These are phyloP conservation scores for Crassisporium funariophilum DNA, from an alignment of 768 basidiomycete species.

Conservation along the genomic window DNA sequence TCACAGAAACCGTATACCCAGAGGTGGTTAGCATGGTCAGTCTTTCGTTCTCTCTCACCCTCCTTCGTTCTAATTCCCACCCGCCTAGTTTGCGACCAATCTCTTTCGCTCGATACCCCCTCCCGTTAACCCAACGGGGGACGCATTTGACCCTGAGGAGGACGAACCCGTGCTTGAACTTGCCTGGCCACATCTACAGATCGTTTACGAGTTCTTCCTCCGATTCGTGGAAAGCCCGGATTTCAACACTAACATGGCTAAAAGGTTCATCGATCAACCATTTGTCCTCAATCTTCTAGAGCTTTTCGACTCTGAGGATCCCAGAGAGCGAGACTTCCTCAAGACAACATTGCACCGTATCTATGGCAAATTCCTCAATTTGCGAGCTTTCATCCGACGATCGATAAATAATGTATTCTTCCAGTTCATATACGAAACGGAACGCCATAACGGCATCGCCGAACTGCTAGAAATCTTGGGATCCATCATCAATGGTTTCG, in stretches of 20 bases:
- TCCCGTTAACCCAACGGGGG: conserved; percentile 96
- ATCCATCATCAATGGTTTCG: conserved; percentile 99
- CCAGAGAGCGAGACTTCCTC: conserved; percentile 97
- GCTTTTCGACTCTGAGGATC: conserved; percentile 98
- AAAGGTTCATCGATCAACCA: conserved; percentile 93
- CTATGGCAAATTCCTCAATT: conserved; percentile 98
- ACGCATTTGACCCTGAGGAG: conserved; percentile 99
- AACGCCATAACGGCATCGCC: conserved; percentile 98
- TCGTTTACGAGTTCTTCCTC: conserved; percentile 99
- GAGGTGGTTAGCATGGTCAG: conserved; percentile 98
- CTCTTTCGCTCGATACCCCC: conserved; percentile 99
- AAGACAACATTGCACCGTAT: conserved; percentile 99
- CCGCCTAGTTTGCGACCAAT: conserved; percentile 89
- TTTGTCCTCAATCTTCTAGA: conserved; percentile 97
- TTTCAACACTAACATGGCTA: conserved; percentile 97
- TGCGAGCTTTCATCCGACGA: conserved; percentile 96
- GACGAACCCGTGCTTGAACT: conserved; percentile 98
- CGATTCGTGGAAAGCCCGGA: conserved; percentile 97
- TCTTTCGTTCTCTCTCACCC: conserved; percentile 11
- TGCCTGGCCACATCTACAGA: conserved; percentile 99
- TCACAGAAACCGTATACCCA: conserved; percentile 97
- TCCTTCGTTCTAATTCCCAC: conserved; percentile 16
- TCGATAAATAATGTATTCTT: conserved; percentile 99
- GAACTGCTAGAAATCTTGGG: conserved; percentile 97
- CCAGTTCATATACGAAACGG: conserved; percentile 98